Evolutionary conservation across 2,329 filamentous ascomycete species (phyloP).

Genomic region (Nigrograna mackinnonii): DNA sequence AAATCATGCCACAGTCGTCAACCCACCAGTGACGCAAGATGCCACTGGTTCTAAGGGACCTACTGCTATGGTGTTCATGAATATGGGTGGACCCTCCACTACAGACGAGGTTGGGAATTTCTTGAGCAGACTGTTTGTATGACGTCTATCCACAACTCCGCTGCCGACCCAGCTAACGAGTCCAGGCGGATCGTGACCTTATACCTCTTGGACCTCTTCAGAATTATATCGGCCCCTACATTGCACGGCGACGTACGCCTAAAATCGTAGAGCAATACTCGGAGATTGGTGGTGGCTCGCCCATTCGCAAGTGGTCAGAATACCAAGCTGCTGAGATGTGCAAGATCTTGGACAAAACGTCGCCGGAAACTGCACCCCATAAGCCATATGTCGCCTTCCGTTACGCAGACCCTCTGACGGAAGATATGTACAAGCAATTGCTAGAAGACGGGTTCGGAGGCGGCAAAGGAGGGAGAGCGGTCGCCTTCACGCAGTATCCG

Average conservation of each 20-base stretch:
- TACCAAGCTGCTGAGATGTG: slow-evolving; percentile 95
- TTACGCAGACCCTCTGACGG: slow-evolving; percentile 90
- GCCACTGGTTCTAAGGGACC: slow-evolving; percentile 72
- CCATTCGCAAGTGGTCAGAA: slow-evolving; percentile 97
- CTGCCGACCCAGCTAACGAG: slow-evolving; percentile 16
- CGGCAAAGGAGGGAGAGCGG: slow-evolving; percentile 87
- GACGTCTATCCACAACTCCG: slow-evolving; percentile 34
- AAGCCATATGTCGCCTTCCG: slow-evolving; percentile 98
- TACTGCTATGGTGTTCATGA: slow-evolving; percentile 98
- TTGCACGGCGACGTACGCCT: slow-evolving; percentile 83
- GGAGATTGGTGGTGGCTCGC: slow-evolving; percentile 94
- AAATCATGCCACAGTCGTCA: slow-evolving; percentile 51
- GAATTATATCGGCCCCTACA: slow-evolving; percentile 85
- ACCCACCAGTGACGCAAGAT: slow-evolving; percentile 83
- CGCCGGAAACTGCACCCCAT: slow-evolving; percentile 91
- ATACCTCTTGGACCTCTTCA: slow-evolving; percentile 95
- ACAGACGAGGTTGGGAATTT: slow-evolving; percentile 88
- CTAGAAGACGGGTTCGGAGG: slow-evolving; percentile 88
- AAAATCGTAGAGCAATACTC: slow-evolving; percentile 97
- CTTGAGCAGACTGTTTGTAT: slow-evolving; percentile 86
- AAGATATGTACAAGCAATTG: slow-evolving; percentile 85
- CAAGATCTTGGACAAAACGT: slow-evolving; percentile 89
- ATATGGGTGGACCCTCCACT: slow-evolving; percentile 95
- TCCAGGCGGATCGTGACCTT: slow-evolving; percentile 84
- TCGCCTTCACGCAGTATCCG: slow-evolving; percentile 97